Evolutionary conservation across 1,139 yeast genomes (phyloP), one percentile per base, ranked within the genome.

Genomic region (Arxiozyma bovina): DNA sequence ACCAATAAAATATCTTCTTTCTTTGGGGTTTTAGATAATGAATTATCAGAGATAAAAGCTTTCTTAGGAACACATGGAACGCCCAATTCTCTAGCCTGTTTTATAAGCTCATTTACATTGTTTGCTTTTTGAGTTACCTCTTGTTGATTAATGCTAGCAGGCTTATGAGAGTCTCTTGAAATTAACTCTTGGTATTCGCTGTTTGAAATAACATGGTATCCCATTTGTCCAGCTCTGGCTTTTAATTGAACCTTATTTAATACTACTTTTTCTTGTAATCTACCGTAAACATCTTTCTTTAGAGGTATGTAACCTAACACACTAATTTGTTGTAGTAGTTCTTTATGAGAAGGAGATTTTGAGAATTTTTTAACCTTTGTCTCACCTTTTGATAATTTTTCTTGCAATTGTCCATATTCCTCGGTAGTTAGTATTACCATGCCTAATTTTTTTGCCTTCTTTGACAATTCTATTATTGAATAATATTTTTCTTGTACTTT

Each of bases 141-240:
- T 6, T 52, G 22, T 15, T 42, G 9, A 15, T 41, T 7, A 23
- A 15, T 12, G 4, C 30, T 23, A 12, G 11, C n/a, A 15, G n/a
- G 18, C 15, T 27, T n/a, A 18, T 11, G 18, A 20, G 30, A 18
- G n/a, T 47, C 50, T 21, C 34, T 25, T 46, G 53, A 42, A 12
- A 49, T 46, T 40, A 55, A 51, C 17, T 52, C 51, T 0, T 59
- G 55, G 50, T 60, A 64, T 43, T 66, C 67, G 4, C 56, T 58
- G 18, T 57, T 56, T 8, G 65, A 51, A 0, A 71, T 34, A 0
- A 73, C 67, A 5, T 71, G 64, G 55, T 75, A 63, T 4, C 76
- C 77, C 15, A 72, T 58, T n/a, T 64, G 63, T 8, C 66, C 64
- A 1, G 76, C 77, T 23, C 53, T 52, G 11, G 48, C 48, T n/a